These are phyloP conservation scores for Suillus lakei DNA, from an alignment of 768 basidiomycete genomes.

Conservation along the genomic window DNA sequence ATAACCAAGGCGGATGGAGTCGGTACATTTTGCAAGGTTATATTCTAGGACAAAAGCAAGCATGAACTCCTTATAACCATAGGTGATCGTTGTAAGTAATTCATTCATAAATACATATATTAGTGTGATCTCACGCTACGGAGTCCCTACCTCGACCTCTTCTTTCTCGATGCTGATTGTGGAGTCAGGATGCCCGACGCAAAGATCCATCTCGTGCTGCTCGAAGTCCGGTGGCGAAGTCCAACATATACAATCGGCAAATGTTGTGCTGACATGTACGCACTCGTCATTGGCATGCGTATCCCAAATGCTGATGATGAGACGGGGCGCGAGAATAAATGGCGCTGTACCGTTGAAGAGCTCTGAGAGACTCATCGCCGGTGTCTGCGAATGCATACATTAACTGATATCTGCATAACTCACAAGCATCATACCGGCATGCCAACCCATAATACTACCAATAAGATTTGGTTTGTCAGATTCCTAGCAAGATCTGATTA, in stretches of 20 bases:
- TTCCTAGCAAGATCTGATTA: neutral
- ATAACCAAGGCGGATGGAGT: neutral
- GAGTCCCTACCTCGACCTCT: neutral
- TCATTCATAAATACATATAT: neutral
- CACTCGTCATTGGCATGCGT: neutral
- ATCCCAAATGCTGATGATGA: conserved; percentile 8
- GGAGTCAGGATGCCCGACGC: neutral
- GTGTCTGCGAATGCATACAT: neutral
- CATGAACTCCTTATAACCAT: neutral
- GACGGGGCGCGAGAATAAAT: conserved; percentile 4
- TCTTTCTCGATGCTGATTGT: neutral
- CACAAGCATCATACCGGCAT: neutral
- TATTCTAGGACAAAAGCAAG: neutral
- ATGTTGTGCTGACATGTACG: neutral
- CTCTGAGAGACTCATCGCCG: neutral
- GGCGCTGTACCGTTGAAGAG: conserved; percentile 3
- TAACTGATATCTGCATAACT: neutral
- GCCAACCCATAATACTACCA: neutral
- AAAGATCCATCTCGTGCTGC: neutral
- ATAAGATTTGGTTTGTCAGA: conserved; percentile 1
- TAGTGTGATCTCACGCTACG: neutral
- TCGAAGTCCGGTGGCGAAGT: neutral
- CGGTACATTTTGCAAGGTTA: neutral
- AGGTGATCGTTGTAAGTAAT: neutral
- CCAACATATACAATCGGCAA: conserved; percentile 3